Conservation (phyloP, 2,329 filamentous ascomycete genomes). For the Neurospora sp. region DNA sequence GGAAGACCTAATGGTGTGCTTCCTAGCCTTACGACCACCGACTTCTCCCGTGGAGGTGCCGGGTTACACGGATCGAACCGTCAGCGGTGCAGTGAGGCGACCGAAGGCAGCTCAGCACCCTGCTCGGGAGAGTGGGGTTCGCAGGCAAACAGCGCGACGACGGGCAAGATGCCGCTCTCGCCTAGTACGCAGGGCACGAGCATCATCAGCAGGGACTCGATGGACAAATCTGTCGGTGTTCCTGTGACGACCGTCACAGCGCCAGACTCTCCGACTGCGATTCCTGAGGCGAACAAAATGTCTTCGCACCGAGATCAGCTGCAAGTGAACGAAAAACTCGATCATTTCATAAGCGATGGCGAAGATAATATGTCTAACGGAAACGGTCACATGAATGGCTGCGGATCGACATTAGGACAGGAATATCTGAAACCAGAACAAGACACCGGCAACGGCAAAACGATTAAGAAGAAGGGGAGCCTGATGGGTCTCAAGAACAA, state of each 20-base stretch:
- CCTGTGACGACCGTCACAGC: slow-evolving; percentile 31
- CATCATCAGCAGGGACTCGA: slow-evolving; percentile 50
- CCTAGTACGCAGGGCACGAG: slow-evolving; percentile 57
- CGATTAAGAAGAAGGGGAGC: slow-evolving; percentile 52
- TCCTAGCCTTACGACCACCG: slow-evolving; percentile 25
- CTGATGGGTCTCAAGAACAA: slow-evolving; percentile 48
- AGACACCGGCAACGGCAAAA: slow-evolving; percentile 35
- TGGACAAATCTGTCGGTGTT: slow-evolving; percentile 38
- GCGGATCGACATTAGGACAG: not conserved
- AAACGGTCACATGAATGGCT: slow-evolving; percentile 1
- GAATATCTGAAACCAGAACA: slow-evolving; percentile 23
- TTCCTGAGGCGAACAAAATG: slow-evolving; percentile 19
- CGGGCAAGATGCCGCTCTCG: slow-evolving; percentile 53
- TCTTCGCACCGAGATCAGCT: slow-evolving; percentile 13
- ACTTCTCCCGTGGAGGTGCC: slow-evolving; percentile 34
- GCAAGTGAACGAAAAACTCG: slow-evolving; percentile 12
- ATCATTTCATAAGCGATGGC: slow-evolving; percentile 19
- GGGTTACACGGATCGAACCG: slow-evolving; percentile 20
- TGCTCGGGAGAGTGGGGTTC: slow-evolving; percentile 51
- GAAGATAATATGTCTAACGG: slow-evolving; percentile 26
- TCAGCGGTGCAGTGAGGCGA: slow-evolving; percentile 51
- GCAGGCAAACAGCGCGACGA: slow-evolving; percentile 53
- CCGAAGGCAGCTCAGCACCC: slow-evolving; percentile 47
- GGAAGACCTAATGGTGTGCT: slow-evolving; percentile 29
- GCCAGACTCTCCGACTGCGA: slow-evolving; percentile 24